These are phyloP conservation scores for Chrysanthemum seticuspe DNA, from an alignment of 129 eudicot genomes.

Conservation along the genomic window DNA sequence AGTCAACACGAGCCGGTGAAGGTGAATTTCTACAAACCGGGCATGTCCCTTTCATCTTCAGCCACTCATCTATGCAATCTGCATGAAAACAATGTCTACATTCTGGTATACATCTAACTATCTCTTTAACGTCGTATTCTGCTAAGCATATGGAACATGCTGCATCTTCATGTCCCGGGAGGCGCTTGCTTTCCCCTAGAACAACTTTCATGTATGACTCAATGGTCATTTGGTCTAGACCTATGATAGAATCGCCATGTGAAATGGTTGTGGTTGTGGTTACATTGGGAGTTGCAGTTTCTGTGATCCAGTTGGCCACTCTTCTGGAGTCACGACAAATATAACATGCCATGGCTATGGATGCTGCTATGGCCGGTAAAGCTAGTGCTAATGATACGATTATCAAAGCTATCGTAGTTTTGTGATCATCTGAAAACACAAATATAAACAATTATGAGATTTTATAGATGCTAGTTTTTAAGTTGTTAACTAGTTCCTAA, in stretches of 20 bases:
- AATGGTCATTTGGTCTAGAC: constrained; percentile 65
- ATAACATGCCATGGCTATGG: constrained; percentile 34
- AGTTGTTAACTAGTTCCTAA: background rate
- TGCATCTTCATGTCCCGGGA: constrained; percentile 60
- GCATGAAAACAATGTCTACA: constrained; percentile 86
- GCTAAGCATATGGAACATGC: constrained; percentile 69
- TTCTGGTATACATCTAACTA: constrained; percentile 57
- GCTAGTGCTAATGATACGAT: constrained; percentile 49
- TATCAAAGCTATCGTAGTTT: constrained; percentile 33
- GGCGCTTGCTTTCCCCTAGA: constrained; percentile 66
- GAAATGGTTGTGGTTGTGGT: constrained; percentile 10
- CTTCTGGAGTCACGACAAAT: constrained; percentile 37
- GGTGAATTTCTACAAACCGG: constrained; percentile 75
- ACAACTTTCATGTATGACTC: constrained; percentile 66
- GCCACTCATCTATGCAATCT: constrained; percentile 76
- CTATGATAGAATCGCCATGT: constrained; percentile 18
- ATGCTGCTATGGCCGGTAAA: constrained; percentile 49
- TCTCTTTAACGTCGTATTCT: constrained; percentile 56
- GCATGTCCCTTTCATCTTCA: constrained; percentile 57
- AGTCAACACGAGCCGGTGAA: constrained; percentile 35
- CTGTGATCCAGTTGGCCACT: constrained; percentile 18
- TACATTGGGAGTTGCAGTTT: constrained; percentile 18
- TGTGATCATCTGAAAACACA: constrained; percentile 29
- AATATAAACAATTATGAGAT: constrained; percentile 2
- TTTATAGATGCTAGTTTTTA: background rate